These are phyloP conservation scores for Uncinocarpus reesii DNA, from an alignment of 2,329 filamentous ascomycete species.

Conservation along the genomic window DNA sequence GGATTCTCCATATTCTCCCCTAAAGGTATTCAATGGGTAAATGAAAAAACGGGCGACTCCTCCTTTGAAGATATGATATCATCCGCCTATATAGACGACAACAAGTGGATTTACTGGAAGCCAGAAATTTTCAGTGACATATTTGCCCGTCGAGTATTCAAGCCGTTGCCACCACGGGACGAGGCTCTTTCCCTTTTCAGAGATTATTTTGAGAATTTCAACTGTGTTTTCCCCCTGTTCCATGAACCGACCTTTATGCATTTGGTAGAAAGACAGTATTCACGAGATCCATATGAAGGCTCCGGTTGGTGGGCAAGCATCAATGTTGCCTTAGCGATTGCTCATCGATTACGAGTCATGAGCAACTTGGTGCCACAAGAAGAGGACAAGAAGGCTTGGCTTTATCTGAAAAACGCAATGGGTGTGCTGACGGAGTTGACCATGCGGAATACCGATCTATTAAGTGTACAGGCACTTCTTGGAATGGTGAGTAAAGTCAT, in stretches of 20 bases:
- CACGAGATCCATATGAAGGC: slow-evolving; percentile 80
- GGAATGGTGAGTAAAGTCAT: slow-evolving; percentile 55
- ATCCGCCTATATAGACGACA: slow-evolving; percentile 79
- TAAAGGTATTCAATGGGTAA: slow-evolving; percentile 97
- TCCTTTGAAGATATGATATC: slow-evolving; percentile 94
- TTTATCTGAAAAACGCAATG: slow-evolving; percentile 92
- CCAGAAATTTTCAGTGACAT: slow-evolving; percentile 93
- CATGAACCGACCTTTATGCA: slow-evolving; percentile 99
- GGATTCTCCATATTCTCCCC: slow-evolving; percentile 98
- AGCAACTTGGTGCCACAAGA: slow-evolving; percentile 82
- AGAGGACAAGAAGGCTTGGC: slow-evolving; percentile 91
- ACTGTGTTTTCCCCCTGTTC: slow-evolving; percentile 95
- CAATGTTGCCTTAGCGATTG: slow-evolving; percentile 87
- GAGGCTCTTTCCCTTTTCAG: slow-evolving; percentile 79
- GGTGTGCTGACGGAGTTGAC: slow-evolving; percentile 84
- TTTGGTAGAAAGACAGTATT: slow-evolving; percentile 87
- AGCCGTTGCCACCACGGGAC: slow-evolving; percentile 69
- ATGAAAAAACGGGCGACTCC: slow-evolving; percentile 89
- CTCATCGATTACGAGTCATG: slow-evolving; percentile 86
- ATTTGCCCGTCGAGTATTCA: slow-evolving; percentile 75
- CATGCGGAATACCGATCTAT: slow-evolving; percentile 88
- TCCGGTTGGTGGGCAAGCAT: slow-evolving; percentile 98
- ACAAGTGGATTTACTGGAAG: slow-evolving; percentile 96
- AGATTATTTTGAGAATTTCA: slow-evolving; percentile 98
- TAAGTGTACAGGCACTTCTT: slow-evolving; percentile 86